A percentile compares a stretch with the other conserved stretches of the same genome.
phyloP scores from a whole-genome alignment of 2,329 filamentous ascomycete species.

The Penicillium sp. region DNA sequence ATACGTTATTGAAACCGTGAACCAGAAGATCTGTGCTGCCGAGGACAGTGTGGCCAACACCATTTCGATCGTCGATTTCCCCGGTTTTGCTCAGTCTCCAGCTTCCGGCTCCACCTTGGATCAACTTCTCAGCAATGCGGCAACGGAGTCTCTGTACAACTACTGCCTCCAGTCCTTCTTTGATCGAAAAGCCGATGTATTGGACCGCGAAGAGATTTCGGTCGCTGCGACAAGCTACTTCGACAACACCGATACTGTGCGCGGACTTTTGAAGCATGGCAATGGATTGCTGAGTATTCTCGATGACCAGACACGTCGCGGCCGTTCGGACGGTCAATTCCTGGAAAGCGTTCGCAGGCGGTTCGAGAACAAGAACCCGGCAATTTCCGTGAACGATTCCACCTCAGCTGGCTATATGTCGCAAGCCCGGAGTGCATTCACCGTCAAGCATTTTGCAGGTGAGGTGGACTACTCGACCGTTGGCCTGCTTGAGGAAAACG shows the following conservation, averaged over 20 bases:
- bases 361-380: slow-evolving; percentile 91
- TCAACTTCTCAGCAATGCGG: slow-evolving; percentile 91
- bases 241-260: slow-evolving; percentile 93
- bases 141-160: slow-evolving; percentile 88
- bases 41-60: slow-evolving; percentile 93
- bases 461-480: slow-evolving; percentile 92
- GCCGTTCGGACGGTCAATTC: slow-evolving; percentile 84
- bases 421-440: slow-evolving; percentile 75
- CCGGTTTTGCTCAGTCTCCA: slow-evolving; percentile 83
- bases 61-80: slow-evolving; percentile 92
- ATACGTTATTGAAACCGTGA: slow-evolving; percentile 89
- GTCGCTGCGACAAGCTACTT: slow-evolving; percentile 95
- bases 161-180: slow-evolving; percentile 95
- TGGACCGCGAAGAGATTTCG: slow-evolving; percentile 90
- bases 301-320: slow-evolving; percentile 90
- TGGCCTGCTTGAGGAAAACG: slow-evolving; percentile 89
- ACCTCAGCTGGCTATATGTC: slow-evolving; percentile 86
- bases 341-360: slow-evolving; percentile 88
- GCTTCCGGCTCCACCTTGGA: slow-evolving; percentile 84
- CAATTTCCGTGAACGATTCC: slow-evolving; percentile 75
- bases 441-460: slow-evolving; percentile 91
- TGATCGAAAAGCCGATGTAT: slow-evolving; percentile 85
- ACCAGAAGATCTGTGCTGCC: slow-evolving; percentile 80
- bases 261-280: slow-evolving; percentile 84
- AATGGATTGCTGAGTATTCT: slow-evolving; percentile 93